Conservation (phyloP, 768 basidiomycete genomes). For the Leccinum sublutescens region DNA sequence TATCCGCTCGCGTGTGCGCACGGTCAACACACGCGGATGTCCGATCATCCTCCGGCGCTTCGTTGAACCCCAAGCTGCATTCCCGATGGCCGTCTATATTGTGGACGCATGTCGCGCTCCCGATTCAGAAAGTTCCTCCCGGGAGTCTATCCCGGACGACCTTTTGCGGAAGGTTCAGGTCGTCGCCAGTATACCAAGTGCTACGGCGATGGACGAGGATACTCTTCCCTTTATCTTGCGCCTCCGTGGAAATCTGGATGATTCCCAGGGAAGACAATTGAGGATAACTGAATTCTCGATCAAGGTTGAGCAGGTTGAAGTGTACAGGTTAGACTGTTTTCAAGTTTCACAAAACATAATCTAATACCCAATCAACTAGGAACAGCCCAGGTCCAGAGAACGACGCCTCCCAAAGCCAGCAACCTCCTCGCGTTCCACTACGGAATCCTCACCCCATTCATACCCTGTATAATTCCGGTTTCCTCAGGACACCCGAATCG, state of each 20-base stretch:
- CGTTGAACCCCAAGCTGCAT: conserved; percentile 40
- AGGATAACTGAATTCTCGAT: conserved; percentile 55
- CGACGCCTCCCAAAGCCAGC: conserved; percentile 43
- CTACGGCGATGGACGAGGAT: conserved; percentile 45
- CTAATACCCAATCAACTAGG: conserved; percentile 32
- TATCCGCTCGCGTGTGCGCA: conserved; percentile 46
- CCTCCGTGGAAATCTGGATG: conserved; percentile 53
- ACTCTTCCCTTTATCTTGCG: conserved; percentile 56
- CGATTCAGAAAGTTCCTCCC: conserved; percentile 9
- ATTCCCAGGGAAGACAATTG: conserved; percentile 51
- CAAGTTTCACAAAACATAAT: background rate
- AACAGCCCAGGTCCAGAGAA: conserved; percentile 42
- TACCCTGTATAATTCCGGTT: conserved; percentile 46
- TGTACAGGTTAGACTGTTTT: conserved; percentile 51
- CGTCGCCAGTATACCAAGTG: conserved; percentile 59
- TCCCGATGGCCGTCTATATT: conserved; percentile 41
- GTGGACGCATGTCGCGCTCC: conserved; percentile 38
- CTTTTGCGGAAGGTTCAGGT: conserved; percentile 64
- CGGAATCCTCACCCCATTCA: conserved; percentile 49
- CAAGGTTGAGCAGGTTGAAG: conserved; percentile 63
- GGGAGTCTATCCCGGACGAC: conserved; percentile 45
- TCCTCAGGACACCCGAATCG: conserved; percentile 31
- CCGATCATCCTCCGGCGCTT: conserved; percentile 55
- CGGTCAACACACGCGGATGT: conserved; percentile 38
- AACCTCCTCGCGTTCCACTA: conserved; percentile 66